A percentile compares a stretch with the other conserved stretches of the same genome.
Conservation (phyloP, 225 moss, liverwort and hornwort species). For the Straminergon stramineum region DNA sequence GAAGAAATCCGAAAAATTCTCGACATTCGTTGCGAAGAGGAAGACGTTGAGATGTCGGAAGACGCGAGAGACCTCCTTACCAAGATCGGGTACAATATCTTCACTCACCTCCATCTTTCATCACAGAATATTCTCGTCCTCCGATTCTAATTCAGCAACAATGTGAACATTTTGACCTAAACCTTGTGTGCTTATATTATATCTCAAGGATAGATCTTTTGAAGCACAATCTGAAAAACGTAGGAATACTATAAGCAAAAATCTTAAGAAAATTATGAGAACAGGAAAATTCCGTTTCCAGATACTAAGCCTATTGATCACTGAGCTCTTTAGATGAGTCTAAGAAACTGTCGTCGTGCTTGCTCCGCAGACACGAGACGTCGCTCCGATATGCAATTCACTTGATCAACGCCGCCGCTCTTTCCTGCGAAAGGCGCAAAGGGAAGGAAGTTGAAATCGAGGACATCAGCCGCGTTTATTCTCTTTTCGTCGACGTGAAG, state of each 20-base stretch:
- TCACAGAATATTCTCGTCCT: background rate
- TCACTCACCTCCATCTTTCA: background rate
- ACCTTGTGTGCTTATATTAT: no score
- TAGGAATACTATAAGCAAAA: background rate
- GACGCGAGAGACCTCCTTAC: constrained; percentile 62
- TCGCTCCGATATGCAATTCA: constrained; percentile 67
- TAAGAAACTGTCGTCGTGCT: background rate
- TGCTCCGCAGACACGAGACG: constrained; percentile 40
- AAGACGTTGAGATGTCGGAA: constrained; percentile 79
- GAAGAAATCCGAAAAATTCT: constrained; percentile 64
- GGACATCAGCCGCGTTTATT: constrained; percentile 70
- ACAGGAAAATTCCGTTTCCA: background rate
- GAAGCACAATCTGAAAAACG: background rate
- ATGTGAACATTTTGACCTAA: background rate
- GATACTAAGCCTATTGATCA: background rate
- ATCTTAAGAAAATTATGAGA: background rate
- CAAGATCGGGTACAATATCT: constrained; percentile 48
- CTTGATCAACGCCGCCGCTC: constrained; percentile 67
- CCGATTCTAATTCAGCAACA: background rate
- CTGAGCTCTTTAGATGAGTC: background rate
- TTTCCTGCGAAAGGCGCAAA: constrained; percentile 60
- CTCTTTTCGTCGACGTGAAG: constrained; percentile 70
- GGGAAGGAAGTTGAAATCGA: constrained; percentile 79
- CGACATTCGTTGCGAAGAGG: constrained; percentile 80
- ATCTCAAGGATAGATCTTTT: no score